Conservation (phyloP, 495 filamentous ascomycete species). For the Sordaria brevicollis region DNA sequence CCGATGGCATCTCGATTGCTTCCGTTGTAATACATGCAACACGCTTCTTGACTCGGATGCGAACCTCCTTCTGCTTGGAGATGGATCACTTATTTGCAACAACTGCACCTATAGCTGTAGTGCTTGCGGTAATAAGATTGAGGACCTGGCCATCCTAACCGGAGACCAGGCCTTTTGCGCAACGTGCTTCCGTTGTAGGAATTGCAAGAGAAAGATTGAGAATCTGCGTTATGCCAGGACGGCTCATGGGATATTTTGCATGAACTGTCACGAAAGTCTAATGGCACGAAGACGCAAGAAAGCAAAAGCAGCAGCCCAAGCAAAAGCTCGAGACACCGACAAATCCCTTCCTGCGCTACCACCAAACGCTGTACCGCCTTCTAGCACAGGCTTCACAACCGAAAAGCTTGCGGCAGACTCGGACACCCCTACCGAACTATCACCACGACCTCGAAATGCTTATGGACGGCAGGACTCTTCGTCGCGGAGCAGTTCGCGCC, state of each 20-base stretch:
- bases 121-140: conserved; percentile 94
- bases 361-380: conserved; percentile 53
- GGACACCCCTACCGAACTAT: conserved; percentile 63
- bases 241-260: conserved; percentile 98
- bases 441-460: conserved; percentile 48
- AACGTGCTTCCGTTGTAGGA: conserved; percentile 92
- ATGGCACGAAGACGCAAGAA: conserved; percentile 95
- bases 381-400: conserved; percentile 41
- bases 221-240: conserved; percentile 97
- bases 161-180: conserved; percentile 99
- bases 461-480: conserved; percentile 38
- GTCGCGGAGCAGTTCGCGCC: conserved; percentile 39
- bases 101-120: conserved; percentile 99
- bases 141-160: conserved; percentile 94
- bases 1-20: conserved; percentile 99
- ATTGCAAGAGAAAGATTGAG: conserved; percentile 97
- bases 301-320: conserved; percentile 51
- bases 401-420: conserved; percentile 68
- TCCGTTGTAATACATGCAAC: conserved; percentile 92
- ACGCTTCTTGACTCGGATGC: conserved; percentile 97
- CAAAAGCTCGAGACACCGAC: conserved; percentile 59
- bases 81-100: conserved; percentile 97
- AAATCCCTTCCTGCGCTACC: conserved; percentile 92
- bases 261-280: conserved; percentile 97
- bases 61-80: conserved; percentile 91